A percentile compares a stretch with the other conserved stretches of the same genome.
These are phyloP conservation scores for Macrolepiota albuminosa DNA, from an alignment of 768 basidiomycete species.

Conservation along the genomic window DNA sequence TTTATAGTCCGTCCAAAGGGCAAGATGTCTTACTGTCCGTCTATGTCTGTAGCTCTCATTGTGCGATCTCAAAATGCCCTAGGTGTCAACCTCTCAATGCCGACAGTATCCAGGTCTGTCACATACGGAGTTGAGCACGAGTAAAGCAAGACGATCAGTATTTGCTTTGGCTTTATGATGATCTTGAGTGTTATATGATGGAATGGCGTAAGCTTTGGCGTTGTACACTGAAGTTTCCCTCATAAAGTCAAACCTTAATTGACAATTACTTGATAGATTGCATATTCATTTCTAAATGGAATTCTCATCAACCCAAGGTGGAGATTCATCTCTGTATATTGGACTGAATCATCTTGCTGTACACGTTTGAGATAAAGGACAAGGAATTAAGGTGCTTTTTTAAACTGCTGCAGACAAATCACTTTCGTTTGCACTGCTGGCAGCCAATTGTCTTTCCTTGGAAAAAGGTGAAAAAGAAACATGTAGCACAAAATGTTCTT, in stretches of 20 bases:
- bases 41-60: background rate
- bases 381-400: background rate
- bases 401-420: too few relatives aligned
- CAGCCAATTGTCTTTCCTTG: too few relatives aligned
- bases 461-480: too few relatives aligned
- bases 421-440: background rate
- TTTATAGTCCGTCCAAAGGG: background rate
- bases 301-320: background rate
- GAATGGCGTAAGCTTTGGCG: background rate
- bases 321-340: background rate
- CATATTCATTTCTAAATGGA: background rate
- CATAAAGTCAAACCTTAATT: background rate
- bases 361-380: background rate
- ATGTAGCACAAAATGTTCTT: too few relatives aligned
- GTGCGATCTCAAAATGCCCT: background rate
- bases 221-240: background rate
- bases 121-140: background rate
- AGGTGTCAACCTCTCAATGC: background rate
- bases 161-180: background rate
- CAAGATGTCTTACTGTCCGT: background rate
- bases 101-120: background rate
- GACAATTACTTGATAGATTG: background rate
- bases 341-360: background rate
- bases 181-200: background rate
- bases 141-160: background rate